Conservation (phyloP, 192 early-diverging fungal genomes). For the Funneliformis mosseae region DNA sequence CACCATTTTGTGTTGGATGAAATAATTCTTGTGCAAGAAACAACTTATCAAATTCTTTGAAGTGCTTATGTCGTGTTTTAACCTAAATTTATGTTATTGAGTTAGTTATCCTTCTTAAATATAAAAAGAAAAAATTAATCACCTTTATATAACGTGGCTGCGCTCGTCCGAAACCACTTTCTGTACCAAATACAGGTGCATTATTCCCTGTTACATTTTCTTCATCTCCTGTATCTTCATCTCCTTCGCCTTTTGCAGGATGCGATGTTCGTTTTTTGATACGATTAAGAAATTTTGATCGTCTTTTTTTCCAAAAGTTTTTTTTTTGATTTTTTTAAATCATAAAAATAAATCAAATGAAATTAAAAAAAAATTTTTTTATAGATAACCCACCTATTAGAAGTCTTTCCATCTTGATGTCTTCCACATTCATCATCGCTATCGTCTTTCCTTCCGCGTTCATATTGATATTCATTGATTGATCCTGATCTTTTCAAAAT, state of each 20-base stretch:
- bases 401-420: not conserved
- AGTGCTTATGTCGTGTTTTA: slow-evolving; percentile 16
- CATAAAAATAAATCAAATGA: not conserved
- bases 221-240: slow-evolving; percentile 15
- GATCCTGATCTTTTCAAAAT: slow-evolving; percentile 31
- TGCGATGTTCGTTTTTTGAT: slow-evolving; percentile 18
- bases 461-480: not conserved
- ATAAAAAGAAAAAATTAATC: not conserved
- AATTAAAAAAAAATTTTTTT: not conserved
- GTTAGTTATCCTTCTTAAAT: not conserved
- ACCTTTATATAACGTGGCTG: slow-evolving; percentile 33
- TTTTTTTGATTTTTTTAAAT: not conserved
- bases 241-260: not conserved
- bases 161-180: slow-evolving; percentile 11
- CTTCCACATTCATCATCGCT: not conserved
- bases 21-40: slow-evolving; percentile 32
- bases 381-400: not conserved
- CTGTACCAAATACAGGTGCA: slow-evolving; percentile 27
- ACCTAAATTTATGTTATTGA: not conserved
- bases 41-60: slow-evolving; percentile 25
- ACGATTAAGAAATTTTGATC: slow-evolving; percentile 17
- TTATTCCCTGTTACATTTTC: slow-evolving; percentile 26
- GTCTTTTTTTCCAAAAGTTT: not conserved
- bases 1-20: not conserved
- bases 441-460: not conserved